Evolutionary conservation across 1,284 basidiomycete species (phyloP), one percentile per base, ranked within the genome.

Genomic region (Moniliophthora roreri): DNA sequence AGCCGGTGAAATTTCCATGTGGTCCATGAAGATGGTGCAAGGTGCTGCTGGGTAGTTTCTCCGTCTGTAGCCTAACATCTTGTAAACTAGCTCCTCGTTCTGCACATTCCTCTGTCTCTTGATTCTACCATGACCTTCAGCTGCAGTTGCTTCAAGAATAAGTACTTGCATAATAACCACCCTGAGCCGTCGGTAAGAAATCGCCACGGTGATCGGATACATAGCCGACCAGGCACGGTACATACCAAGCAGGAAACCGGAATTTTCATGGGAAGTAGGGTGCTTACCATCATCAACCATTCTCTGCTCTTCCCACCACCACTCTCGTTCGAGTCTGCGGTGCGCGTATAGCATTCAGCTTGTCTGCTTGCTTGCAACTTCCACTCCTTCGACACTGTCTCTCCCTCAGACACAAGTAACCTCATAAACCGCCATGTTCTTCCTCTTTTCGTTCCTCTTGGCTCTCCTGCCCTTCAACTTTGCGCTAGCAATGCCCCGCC

Each of bases 401-500:
- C 26, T 28, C 28, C 18, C 20, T 44, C 24, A 23, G 24, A 23
- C 20, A 44, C 41, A 23, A 15, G 24, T 44, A 46, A 28, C 21
- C 26, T 67, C 32, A 36, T 34, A 45, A 20, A 48, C 26, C 48
- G 48, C 53, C 51, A 54, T 55, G 54, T 50, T 56, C 41, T 57
- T 60, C 47, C 52, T 50, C 47, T 41, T 48, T 20, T 36, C 57
- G 63, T 35, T 44, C 59, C 44, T 45, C 60, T 52, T 35, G 63
- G 35, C 54, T 57, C 51, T 58, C 55, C 45, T 61, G 62, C 49
- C 57, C 59, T 48, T 59, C 59, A 32, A 41, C 51, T 15, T 32
- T 52, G 40, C 50, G 10, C 11, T 50, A 53, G 48, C 56, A n/a
- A 53, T 37, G 40, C 52, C 53, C 5, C 47, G 42, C 48, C 58